Evolutionary conservation across 1,284 basidiomycete genomes (phyloP).

Genomic region (Irpex rosettiformis): DNA sequence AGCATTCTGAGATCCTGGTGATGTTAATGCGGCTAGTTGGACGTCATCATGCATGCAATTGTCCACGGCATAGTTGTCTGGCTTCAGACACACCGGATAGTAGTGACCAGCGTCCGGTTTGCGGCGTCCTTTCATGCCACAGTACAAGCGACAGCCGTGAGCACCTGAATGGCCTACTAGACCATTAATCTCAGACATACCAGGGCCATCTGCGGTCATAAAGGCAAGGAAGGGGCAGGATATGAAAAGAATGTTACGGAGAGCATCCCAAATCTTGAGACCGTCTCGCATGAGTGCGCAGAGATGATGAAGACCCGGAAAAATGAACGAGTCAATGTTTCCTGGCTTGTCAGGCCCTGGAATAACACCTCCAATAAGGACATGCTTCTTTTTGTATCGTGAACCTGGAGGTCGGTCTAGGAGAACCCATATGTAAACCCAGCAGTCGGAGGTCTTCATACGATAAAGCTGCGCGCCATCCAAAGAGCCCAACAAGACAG

Average conservation of each 20-base stretch:
- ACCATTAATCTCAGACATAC: constrained; percentile 26
- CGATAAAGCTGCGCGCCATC: constrained; percentile 31
- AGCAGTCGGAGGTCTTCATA: constrained; percentile 14
- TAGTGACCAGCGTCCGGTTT: constrained; percentile 26
- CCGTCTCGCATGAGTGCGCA: constrained; percentile 20
- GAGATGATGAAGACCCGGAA: constrained; percentile 28
- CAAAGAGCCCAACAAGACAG: constrained; percentile 22
- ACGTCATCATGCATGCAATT: constrained; percentile 10
- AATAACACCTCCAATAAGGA: constrained; percentile 23
- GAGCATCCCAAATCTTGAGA: constrained; percentile 24
- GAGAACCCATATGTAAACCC: constrained; percentile 17
- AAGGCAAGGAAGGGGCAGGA: constrained; percentile 15
- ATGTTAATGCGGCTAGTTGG: background rate
- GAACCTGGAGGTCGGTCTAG: constrained; percentile 8
- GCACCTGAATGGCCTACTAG: constrained; percentile 30
- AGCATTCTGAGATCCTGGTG: background rate
- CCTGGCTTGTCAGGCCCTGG: constrained; percentile 34
- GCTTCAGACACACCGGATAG: constrained; percentile 24
- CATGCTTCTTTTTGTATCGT: constrained; percentile 15
- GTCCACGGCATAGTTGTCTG: background rate
- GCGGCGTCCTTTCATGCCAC: constrained; percentile 28
- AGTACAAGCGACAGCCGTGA: constrained; percentile 29
- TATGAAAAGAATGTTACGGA: constrained; percentile 5
- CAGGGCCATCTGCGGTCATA: constrained; percentile 17
- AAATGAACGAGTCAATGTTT: constrained; percentile 35